Evolutionary conservation across 768 basidiomycete genomes (phyloP), one percentile per base, ranked within the genome.

Genomic region (Agrocybe chaxingu): DNA sequence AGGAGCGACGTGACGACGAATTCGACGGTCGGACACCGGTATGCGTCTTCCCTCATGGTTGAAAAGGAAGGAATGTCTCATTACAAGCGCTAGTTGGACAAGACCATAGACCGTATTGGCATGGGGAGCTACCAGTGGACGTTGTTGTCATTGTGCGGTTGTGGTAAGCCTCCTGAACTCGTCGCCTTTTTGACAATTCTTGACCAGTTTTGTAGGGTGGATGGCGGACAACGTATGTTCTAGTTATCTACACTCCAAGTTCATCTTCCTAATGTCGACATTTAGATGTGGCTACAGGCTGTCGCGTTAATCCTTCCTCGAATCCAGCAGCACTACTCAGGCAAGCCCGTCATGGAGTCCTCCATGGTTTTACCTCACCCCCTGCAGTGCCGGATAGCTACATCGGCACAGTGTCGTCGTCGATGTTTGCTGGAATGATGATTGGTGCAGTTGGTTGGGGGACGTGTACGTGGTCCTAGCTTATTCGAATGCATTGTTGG

Each of bases 351-450:
- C 7, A 37, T 24, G 24, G 24, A 24, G 24, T 24, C 24, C 45
- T 36, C 31, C 18, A 24, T n/a, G 19, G 40, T 36, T 41, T 19
- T 5, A 30, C 12, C 38, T n/a, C 6, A 24, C 33, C 42, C 16
- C 44, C 45, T 53, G 1, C 62, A 86, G 88, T 91, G 6, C 79
- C 82, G 30, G 87, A 93, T 63, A 76, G 74, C 42, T 82, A 81
- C 56, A 89, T 95, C 43, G 96, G 94, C 18, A 65, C 78, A 1
- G 70, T 98, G 10, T 95, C 93, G 0, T 90, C 92, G 3, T 84
- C 88, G 3, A 93, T 92, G 80, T 94, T 94, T 62, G 84, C 79
- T 8, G 92, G 96, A n/a, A 98, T 98, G 96, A 97, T 98, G 93
- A 63, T 97, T 45, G 92, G 95, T 1, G 89, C 91, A 1, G 70